phyloP scores from a whole-genome alignment of 2,329 filamentous ascomycete genomes.

The Scedosporium dehoogii region DNA sequence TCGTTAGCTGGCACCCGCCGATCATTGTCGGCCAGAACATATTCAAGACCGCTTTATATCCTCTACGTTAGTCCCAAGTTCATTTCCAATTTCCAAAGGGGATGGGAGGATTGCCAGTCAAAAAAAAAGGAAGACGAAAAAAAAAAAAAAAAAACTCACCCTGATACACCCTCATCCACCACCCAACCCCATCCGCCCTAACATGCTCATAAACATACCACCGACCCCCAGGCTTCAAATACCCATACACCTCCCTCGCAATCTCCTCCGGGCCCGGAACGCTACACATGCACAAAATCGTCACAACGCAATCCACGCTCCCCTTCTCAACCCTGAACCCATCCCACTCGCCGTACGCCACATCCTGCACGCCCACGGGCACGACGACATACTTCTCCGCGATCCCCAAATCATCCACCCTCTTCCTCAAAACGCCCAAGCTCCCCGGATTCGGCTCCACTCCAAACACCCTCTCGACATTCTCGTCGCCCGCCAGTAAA shows the following conservation, averaged over 20 bases:
- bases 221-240: constrained; percentile 49
- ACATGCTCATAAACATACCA: constrained; percentile 59
- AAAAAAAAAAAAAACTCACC: constrained; percentile 26
- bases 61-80: background rate
- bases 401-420: constrained; percentile 41
- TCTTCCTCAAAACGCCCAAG: constrained; percentile 34
- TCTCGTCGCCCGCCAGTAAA: constrained; percentile 30
- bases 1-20: constrained; percentile 41
- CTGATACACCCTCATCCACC: constrained; percentile 37
- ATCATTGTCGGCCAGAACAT: constrained; percentile 41
- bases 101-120: background rate
- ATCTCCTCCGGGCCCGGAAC: constrained; percentile 51
- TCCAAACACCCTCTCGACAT: constrained; percentile 40
- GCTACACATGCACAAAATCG: constrained; percentile 52
- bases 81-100: background rate
- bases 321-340: constrained; percentile 35
- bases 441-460: constrained; percentile 53
- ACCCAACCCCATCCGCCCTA: constrained; percentile 24
- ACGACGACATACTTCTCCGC: constrained; percentile 50
- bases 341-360: constrained; percentile 32
- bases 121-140: background rate
- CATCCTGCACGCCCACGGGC: constrained; percentile 51
- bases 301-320: constrained; percentile 49
- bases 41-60: constrained; percentile 33
- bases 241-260: constrained; percentile 42